These are phyloP conservation scores for Xerocomus cyaneibrunnescens DNA, from an alignment of 1,284 basidiomycete genomes.

Conservation along the genomic window DNA sequence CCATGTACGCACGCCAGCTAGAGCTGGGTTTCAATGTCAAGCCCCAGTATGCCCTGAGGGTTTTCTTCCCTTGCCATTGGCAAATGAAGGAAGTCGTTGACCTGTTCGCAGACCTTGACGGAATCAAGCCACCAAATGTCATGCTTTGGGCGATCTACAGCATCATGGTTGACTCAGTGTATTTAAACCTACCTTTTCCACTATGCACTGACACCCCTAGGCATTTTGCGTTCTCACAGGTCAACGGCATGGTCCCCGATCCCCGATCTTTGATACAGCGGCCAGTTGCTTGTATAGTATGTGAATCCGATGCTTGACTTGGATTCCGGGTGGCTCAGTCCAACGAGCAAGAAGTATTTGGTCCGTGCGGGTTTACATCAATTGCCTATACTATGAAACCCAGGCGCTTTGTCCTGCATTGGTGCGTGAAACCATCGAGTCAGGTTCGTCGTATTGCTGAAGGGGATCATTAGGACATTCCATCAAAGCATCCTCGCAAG, in stretches of 20 bases:
- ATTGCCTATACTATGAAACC: background rate
- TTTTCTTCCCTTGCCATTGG: background rate
- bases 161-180: too few relatives aligned
- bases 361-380: background rate
- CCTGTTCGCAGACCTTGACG: background rate
- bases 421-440: background rate
- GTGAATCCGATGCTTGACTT: background rate
- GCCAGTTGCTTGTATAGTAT: background rate
- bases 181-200: too few relatives aligned
- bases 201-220: background rate
- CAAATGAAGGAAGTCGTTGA: too few relatives aligned
- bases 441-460: background rate
- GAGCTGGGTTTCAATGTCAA: background rate
- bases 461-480: background rate
- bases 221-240: slow-evolving; percentile 2
- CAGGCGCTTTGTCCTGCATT: background rate
- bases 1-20: background rate
- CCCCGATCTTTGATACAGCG: background rate
- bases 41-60: background rate
- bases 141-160: too few relatives aligned
- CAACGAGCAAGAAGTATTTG: background rate
- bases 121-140: too few relatives aligned
- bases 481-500: background rate
- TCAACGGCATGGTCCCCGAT: background rate
- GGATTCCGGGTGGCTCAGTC: background rate